Evolutionary conservation across 1,284 basidiomycete species (phyloP).

Genomic region (Austroboletus niveus): DNA sequence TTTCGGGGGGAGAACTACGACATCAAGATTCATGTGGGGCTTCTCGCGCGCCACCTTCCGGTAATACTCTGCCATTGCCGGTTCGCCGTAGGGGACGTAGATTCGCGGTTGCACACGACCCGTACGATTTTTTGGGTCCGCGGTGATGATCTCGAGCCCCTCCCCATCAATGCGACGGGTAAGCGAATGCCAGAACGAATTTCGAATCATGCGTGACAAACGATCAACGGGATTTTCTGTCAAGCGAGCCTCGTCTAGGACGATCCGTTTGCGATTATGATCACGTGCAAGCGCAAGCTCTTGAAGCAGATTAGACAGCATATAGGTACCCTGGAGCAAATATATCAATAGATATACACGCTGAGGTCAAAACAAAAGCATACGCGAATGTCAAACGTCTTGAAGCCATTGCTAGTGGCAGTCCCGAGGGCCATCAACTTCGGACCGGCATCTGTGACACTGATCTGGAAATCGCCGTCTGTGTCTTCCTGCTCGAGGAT

Average conservation of each 20-base stretch:
- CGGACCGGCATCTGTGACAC: slow-evolving; percentile 94
- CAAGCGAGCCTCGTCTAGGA: slow-evolving; percentile 94
- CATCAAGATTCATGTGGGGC: slow-evolving; percentile 88
- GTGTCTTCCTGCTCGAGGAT: slow-evolving; percentile 98
- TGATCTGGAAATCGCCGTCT: slow-evolving; percentile 96
- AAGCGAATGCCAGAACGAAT: slow-evolving; percentile 97
- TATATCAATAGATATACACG: slow-evolving; percentile 4
- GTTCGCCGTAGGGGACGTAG: slow-evolving; percentile 91
- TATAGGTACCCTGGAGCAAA: slow-evolving; percentile 83
- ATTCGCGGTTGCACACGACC: slow-evolving; percentile 86
- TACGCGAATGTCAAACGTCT: slow-evolving; percentile 92
- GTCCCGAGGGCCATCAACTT: slow-evolving; percentile 96
- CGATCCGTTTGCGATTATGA: slow-evolving; percentile 92
- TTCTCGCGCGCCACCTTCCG: slow-evolving; percentile 77
- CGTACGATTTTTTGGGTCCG: slow-evolving; percentile 95
- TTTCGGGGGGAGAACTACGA: slow-evolving; percentile 83
- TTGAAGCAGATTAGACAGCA: slow-evolving; percentile 98
- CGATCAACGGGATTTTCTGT: slow-evolving; percentile 98
- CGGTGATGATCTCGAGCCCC: slow-evolving; percentile 93
- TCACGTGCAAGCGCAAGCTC: slow-evolving; percentile 97
- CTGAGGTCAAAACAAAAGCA: slow-evolving; percentile 30
- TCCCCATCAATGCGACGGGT: slow-evolving; percentile 97
- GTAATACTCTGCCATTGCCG: slow-evolving; percentile 94
- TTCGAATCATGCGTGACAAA: slow-evolving; percentile 95
- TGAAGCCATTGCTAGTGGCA: slow-evolving; percentile 96